Conservation (phyloP, 352 stramenopile species). For the Phytophthora capsici region DNA sequence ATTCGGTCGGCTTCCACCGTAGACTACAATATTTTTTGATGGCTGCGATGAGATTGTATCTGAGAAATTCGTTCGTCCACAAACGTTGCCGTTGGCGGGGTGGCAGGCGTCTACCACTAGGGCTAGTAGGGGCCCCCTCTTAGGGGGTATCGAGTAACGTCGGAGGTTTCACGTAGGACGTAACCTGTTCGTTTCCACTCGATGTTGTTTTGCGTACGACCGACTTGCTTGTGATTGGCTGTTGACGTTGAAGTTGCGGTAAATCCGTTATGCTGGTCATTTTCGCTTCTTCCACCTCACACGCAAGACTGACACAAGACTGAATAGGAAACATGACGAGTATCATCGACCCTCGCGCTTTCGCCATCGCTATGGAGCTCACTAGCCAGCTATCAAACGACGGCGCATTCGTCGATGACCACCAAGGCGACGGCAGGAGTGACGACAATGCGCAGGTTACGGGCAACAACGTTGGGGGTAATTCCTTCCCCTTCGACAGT, state of each 20-base stretch:
- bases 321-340: slow-evolving; percentile 9
- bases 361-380: slow-evolving; percentile 23
- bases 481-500: not conserved
- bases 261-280: slow-evolving; percentile 25
- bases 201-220: too few species aligned
- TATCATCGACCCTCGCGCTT: slow-evolving; percentile 16
- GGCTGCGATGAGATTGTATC: not conserved
- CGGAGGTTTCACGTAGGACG: too few species aligned
- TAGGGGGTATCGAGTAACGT: too few species aligned
- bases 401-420: slow-evolving; percentile 24
- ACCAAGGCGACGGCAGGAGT: not conserved
- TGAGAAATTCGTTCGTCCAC: not conserved
- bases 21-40: too few species aligned
- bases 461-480: not conserved
- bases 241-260: not conserved
- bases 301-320: too few species aligned
- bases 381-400: slow-evolving; percentile 25
- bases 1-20: not conserved
- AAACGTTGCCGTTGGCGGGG: too few species aligned
- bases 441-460: not conserved
- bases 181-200: too few species aligned
- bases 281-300: slow-evolving; percentile 5
- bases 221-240: too few species aligned
- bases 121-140: too few species aligned
- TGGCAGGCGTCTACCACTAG: too few species aligned